Base-by-base conservation (phyloP, 2,329 filamentous ascomycete species). In the Penicillium palitans region DNA sequence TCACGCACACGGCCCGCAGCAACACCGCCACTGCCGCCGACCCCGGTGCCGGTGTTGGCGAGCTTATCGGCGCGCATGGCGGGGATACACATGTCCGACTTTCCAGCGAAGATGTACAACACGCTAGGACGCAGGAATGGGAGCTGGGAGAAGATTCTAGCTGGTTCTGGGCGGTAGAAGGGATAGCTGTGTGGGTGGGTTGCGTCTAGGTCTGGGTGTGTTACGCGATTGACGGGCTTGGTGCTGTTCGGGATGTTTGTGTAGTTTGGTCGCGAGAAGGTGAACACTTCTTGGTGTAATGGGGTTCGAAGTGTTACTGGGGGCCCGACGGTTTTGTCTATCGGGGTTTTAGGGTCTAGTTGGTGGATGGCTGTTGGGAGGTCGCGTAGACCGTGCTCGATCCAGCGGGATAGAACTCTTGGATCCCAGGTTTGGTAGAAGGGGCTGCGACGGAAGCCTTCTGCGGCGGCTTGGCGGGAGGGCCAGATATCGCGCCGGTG, bases 381-480 rank as follows among this genome's bases (percentile, higher is more conserved):
- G 17, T 88, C 82, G n/a, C 90, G 84, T n/a, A 97, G 78, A 13
- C 92, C 93, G 69, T 90, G 81, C 58, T 84, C 66, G 45, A 92
- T 76, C 87, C 89, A 93, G 33, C 82, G 80, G 12, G 92, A 85
- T 0, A 97, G 80, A 0, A 93, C 92, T 46, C 92, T 83, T 1
- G 84, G 80, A 68, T 98, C 91, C 93, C 93, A 98, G 12, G 83
- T 67, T 62, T 86, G 81, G 76, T 96, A 97, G 78, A 96, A 96
- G 44, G 84, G 84, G 68, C 82, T 89, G 55, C 83, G 83, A 52
- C 78, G 76, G 76, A 96, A 92, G 12, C 84, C 77, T 13, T 82
- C 83, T 53, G 81, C 82, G 21, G 93, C 93, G 2, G 81, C 88
- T 49, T 80, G 77, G 10, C 89, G 84, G 0, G 89, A 91, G 0